Evolutionary conservation across 495 filamentous ascomycete species (phyloP).

Genomic region (Penicillium soppii): DNA sequence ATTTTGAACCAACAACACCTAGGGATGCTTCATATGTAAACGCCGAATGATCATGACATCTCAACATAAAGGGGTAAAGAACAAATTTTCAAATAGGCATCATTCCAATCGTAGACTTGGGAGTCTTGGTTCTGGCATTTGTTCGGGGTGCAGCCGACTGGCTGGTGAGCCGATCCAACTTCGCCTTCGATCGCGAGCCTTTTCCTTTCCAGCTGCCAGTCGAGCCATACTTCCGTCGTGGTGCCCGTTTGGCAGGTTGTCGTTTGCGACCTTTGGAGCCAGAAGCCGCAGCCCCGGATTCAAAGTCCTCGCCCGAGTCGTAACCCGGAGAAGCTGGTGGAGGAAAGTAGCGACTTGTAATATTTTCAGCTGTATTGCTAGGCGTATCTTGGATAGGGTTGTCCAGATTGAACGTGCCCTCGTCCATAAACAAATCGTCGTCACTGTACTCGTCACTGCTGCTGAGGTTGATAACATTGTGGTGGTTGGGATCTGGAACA

Average conservation of each 20-base stretch:
- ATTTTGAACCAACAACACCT: conserved; percentile 19
- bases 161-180: conserved; percentile 25
- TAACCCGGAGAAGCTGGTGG: conserved; percentile 24
- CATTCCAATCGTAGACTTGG: conserved; percentile 43
- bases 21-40: conserved; percentile 20
- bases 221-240: conserved; percentile 28
- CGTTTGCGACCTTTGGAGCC: conserved; percentile 29
- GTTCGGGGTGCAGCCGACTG: conserved; percentile 29
- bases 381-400: conserved; percentile 16
- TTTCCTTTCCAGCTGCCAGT: conserved; percentile 27
- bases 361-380: conserved; percentile 5
- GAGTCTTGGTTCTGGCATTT: conserved; percentile 27
- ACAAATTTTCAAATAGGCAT: conserved; percentile 39
- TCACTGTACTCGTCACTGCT: conserved; percentile 62
- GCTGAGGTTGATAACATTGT: conserved; percentile 66
- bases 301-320: conserved; percentile 25
- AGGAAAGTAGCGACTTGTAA: conserved; percentile 50
- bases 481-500: conserved; percentile 56
- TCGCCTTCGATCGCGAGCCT: conserved; percentile 24
- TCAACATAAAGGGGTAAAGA: conserved; percentile 7
- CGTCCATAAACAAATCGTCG: conserved; percentile 41
- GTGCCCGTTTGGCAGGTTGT: conserved; percentile 25
- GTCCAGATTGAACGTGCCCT: conserved; percentile 36
- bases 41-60: conserved; percentile 22
- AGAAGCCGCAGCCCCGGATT: conserved; percentile 17